Conservation (phyloP, 2,329 filamentous ascomycete species). For the Cryphonectria japonica region DNA sequence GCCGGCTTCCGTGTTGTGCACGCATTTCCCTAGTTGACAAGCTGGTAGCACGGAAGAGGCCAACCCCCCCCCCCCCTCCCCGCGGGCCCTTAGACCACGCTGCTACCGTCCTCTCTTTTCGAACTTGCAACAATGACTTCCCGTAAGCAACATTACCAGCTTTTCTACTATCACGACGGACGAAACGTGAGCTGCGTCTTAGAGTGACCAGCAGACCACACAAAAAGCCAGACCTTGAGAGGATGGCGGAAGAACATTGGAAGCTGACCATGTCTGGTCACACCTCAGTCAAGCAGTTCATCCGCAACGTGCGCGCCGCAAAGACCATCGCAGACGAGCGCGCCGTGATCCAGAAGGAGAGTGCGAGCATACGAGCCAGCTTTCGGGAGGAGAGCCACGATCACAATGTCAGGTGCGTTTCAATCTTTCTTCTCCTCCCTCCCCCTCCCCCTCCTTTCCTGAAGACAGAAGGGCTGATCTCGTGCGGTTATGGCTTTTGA, state of each 20-base stretch:
- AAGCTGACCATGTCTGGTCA: constrained; percentile 29
- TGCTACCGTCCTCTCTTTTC: background rate
- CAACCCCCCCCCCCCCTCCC: background rate
- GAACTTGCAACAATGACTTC: constrained; percentile 38
- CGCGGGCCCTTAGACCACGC: constrained; percentile 9
- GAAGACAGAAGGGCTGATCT: constrained; percentile 18
- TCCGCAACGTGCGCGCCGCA: constrained; percentile 96
- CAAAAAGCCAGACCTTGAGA: background rate
- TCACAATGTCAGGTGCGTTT: constrained; percentile 78
- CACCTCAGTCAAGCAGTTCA: constrained; percentile 92
- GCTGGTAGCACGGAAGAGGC: background rate
- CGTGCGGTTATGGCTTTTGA: constrained; percentile 27
- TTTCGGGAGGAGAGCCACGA: constrained; percentile 97
- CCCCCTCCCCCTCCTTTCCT: background rate
- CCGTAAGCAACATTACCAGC: constrained; percentile 33
- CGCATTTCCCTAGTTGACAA: background rate
- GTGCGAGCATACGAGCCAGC: constrained; percentile 93
- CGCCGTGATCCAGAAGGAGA: constrained; percentile 98
- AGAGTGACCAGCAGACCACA: constrained; percentile 1
- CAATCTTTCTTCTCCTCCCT: background rate
- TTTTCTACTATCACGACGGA: background rate
- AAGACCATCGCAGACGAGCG: constrained; percentile 99
- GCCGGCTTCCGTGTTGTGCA: background rate
- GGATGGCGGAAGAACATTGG: constrained; percentile 21
- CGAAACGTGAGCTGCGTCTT: background rate